These are phyloP conservation scores for Hypoxylon cercidicola DNA, from an alignment of 495 filamentous ascomycete species.

Conservation along the genomic window DNA sequence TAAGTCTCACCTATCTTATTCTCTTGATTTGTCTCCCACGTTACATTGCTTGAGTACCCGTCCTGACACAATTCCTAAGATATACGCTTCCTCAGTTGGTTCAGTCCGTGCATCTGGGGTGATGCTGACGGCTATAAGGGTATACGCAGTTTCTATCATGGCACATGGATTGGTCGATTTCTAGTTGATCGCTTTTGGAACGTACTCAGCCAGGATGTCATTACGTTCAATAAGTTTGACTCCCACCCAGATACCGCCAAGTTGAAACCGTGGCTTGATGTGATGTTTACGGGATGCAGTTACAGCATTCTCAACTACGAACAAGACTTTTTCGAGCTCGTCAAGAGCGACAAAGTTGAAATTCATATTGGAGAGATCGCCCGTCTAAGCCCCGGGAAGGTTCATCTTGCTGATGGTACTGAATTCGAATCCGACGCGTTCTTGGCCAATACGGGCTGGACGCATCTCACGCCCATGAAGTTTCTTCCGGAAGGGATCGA, in stretches of 20 bases:
- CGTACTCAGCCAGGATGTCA: constrained; percentile 68
- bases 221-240: constrained; percentile 67
- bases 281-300: constrained; percentile 71
- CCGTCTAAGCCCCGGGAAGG: constrained; percentile 55
- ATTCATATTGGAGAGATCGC: constrained; percentile 63
- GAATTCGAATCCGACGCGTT: constrained; percentile 68
- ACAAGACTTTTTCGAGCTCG: constrained; percentile 69
- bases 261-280: constrained; percentile 69
- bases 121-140: constrained; percentile 52
- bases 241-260: constrained; percentile 70
- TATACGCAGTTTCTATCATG: constrained; percentile 68
- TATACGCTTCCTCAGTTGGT: constrained; percentile 55
- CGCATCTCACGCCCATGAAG: constrained; percentile 67
- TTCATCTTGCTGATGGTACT: constrained; percentile 67
- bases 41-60: neutral
- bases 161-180: constrained; percentile 71
- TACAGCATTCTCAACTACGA: constrained; percentile 78
- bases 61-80: constrained; percentile 32
- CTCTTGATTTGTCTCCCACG: neutral
- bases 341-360: constrained; percentile 69
- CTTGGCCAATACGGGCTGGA: constrained; percentile 75
- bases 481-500: constrained; percentile 68
- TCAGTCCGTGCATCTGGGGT: constrained; percentile 59
- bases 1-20: constrained; percentile 32
- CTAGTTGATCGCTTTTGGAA: constrained; percentile 76